A percentile compares a stretch with the other conserved stretches of the same genome.
phyloP scores from a whole-genome alignment of 345 rosid species.

The Microcos paniculata region DNA sequence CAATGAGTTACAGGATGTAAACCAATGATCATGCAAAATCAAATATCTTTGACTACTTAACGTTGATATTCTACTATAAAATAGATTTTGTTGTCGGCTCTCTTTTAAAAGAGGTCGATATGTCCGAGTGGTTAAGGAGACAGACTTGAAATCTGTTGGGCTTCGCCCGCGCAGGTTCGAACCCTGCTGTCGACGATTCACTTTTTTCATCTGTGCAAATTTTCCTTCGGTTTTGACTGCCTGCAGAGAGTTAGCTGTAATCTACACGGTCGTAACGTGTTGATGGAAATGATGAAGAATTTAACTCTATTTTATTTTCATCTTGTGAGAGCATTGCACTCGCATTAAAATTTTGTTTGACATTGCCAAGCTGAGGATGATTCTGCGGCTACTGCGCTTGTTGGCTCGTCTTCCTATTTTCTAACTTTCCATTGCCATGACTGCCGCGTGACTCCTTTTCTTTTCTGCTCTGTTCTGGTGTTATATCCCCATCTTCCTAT shows the following conservation, averaged over 20 bases:
- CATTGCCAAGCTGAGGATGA: not conserved
- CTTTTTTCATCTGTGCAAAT: no score
- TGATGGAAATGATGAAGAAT: not conserved
- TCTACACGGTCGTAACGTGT: no score
- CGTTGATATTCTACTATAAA: no score
- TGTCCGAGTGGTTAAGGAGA: constrained; percentile 7
- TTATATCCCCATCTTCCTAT: not conserved
- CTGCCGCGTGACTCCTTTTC: not conserved
- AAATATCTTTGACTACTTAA: no score
- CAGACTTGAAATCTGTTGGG: constrained; percentile 53
- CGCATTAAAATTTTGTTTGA: not conserved
- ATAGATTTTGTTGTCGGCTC: no score
- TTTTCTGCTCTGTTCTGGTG: not conserved
- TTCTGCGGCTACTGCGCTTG: not conserved
- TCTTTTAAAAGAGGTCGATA: no score
- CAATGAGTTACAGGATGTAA: no score
- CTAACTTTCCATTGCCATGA: not conserved
- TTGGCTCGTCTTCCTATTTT: not conserved
- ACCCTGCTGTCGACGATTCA: constrained; percentile 70
- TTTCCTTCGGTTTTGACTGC: no score
- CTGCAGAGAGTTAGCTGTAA: no score
- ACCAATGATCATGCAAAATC: no score
- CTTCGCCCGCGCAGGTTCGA: constrained; percentile 85
- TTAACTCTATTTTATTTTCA: not conserved
- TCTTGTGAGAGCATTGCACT: no score